Percentiles rank a stretch among this genome's conserved stretches.
phyloP scores from a whole-genome alignment of 192 early-diverging fungal genomes.

The Backusella luteola region DNA sequence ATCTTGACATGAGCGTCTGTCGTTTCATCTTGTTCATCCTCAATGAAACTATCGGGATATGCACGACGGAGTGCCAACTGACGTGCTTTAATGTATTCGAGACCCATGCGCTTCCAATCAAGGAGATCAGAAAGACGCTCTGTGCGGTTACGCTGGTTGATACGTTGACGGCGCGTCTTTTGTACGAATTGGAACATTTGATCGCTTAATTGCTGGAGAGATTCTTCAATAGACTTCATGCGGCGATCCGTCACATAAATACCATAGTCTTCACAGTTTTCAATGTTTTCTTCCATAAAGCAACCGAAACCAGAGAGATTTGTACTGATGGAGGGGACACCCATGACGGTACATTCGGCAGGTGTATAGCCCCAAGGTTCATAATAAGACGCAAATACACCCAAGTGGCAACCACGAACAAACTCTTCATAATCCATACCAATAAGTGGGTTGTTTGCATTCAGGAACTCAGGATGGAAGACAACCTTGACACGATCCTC shows the following conservation, averaged over 20 bases:
- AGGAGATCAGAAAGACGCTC: conserved; percentile 93
- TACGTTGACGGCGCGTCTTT: conserved; percentile 95
- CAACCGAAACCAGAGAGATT: conserved; percentile 97
- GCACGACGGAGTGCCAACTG: conserved; percentile 88
- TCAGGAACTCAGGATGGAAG: conserved; percentile 99
- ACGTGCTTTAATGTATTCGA: conserved; percentile 97
- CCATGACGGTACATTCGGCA: conserved; percentile 98
- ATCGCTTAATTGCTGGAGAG: conserved; percentile 80
- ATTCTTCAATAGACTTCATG: conserved; percentile 89
- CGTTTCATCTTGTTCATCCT: conserved; percentile 59
- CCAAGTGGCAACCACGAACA: conserved; percentile 94
- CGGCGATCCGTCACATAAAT: conserved; percentile 97
- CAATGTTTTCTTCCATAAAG: conserved; percentile 97
- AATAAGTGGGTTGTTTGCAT: conserved; percentile 90
- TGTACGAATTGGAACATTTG: conserved; percentile 92
- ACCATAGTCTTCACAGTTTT: conserved; percentile 91
- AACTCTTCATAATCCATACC: conserved; percentile 98
- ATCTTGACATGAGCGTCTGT: conserved; percentile 66
- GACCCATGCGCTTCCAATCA: conserved; percentile 98
- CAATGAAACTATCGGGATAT: conserved; percentile 84
- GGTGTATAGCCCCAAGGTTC: conserved; percentile 99
- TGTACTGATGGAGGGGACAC: conserved; percentile 93
- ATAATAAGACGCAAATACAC: conserved; percentile 97
- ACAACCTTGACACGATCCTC: conserved; percentile 94
- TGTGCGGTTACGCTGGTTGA: conserved; percentile 97